Evolutionary conservation across 805 yeast species (phyloP), one percentile per base, ranked within the genome.

Genomic region (Vanderwaltozyma yarrowii): DNA sequence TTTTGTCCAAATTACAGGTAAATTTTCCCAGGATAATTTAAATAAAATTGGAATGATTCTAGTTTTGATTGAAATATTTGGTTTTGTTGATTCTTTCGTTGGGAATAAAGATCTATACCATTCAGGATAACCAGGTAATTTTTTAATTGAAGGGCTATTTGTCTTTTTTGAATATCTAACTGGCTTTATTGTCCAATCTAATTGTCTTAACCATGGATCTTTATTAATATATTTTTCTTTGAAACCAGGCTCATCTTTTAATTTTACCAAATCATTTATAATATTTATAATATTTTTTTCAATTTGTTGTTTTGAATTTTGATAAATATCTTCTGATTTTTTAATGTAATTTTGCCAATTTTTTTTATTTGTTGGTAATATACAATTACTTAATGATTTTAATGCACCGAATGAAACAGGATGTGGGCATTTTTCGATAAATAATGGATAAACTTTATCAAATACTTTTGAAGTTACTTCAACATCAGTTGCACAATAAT

Each of bases 371-470:
- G 94, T 80, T 1, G 99, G 95, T 30, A 94, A 61, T 35, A 88
- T 74, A 32, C 83, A 73, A 16, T 80, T 70, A 9, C 87, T 78
- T 51, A 92, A 65, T 39, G 76, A 79, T 46, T 80, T 69, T 32
- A 92, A 63, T 2, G 95, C 96, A 1, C 92, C 88, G 63, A 88
- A 81, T 13, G 94, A 83, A 2, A 89, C 94, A 0, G 98, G 96
- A 59, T 92, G 98, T 0, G 98, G 95, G 32, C 88, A 76, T 36
- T 75, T 71, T 24, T 65, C 50, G 20, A 72, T 57, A 51, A 84
- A 92, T 26, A 65, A 62, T 1, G 95, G 96, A 24, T 78, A 74
- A 0, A 87, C 73, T 41, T 74, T 74, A 41, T 69, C 65, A 45
- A 79, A 78, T 2, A 89, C 85, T 42, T 64, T 63, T 49, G 71